Percentiles rank a stretch among this genome's conserved stretches.
Conservation (phyloP, 2,329 filamentous ascomycete species). For the Claviceps spartinae region DNA sequence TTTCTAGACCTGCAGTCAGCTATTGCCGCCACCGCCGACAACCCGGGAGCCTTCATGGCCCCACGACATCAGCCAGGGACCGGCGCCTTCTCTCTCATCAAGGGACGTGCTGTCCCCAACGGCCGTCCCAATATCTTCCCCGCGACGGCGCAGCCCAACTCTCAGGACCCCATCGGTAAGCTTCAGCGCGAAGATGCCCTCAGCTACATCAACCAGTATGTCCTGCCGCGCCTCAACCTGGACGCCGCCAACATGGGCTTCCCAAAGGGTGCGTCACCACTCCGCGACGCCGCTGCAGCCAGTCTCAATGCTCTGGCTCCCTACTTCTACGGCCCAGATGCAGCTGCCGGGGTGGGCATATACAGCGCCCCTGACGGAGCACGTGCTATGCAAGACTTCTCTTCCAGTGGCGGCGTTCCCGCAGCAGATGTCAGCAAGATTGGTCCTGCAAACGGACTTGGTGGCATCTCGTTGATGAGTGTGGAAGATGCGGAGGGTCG, state of each 20-base stretch:
- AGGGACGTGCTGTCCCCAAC: constrained; percentile 51
- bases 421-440: constrained; percentile 19
- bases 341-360: constrained; percentile 30
- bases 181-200: constrained; percentile 54
- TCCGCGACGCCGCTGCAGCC: constrained; percentile 32
- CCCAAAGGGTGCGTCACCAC: constrained; percentile 23
- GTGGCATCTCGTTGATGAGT: constrained; percentile 42
- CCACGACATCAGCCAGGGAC: constrained; percentile 38
- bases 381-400: constrained; percentile 22
- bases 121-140: constrained; percentile 51
- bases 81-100: constrained; percentile 48
- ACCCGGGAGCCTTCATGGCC: constrained; percentile 42
- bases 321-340: constrained; percentile 39
- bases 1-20: constrained; percentile 55
- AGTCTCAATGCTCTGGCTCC: constrained; percentile 42
- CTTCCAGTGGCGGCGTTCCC: constrained; percentile 11
- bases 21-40: constrained; percentile 35
- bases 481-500: constrained; percentile 50
- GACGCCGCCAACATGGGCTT: constrained; percentile 32
- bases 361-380: constrained; percentile 25
- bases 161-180: constrained; percentile 47
- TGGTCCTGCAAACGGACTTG: constrained; percentile 15
- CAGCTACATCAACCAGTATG: constrained; percentile 56
- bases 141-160: constrained; percentile 28
- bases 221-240: constrained; percentile 45